Conservation (phyloP, 345 rosid species). For the Viola odorata region DNA sequence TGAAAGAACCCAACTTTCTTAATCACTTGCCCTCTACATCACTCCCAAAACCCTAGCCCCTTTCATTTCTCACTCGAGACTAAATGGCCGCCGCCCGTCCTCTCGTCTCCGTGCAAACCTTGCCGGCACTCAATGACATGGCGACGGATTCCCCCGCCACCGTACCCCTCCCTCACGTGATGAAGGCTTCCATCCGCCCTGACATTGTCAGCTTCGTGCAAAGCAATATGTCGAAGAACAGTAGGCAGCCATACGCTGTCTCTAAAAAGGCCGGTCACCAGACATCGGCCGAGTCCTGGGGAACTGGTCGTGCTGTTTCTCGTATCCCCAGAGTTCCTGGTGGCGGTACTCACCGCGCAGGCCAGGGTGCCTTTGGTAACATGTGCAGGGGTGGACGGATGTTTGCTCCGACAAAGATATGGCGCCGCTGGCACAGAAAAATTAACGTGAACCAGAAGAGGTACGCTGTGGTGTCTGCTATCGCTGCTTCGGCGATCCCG, state of each 20-base stretch:
- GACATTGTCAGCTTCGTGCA: slow-evolving; percentile 77
- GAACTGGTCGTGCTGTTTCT: slow-evolving; percentile 97
- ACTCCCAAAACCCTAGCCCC: too few relatives aligned
- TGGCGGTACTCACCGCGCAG: slow-evolving; percentile 99
- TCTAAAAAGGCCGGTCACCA: slow-evolving; percentile 92
- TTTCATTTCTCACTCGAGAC: not conserved
- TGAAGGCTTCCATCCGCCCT: slow-evolving; percentile 78
- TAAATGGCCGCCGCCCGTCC: slow-evolving; percentile 63
- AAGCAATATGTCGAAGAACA: slow-evolving; percentile 69
- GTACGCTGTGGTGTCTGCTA: slow-evolving; percentile 82
- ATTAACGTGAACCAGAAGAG: slow-evolving; percentile 86
- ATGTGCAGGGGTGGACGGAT: slow-evolving; percentile 99
- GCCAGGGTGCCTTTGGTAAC: slow-evolving; percentile 98
- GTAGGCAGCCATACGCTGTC: slow-evolving; percentile 94
- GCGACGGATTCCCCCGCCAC: slow-evolving; percentile 55
- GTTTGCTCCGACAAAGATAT: slow-evolving; percentile 99
- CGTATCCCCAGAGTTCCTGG: slow-evolving; percentile 99
- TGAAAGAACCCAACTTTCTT: too few relatives aligned
- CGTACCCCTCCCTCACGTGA: slow-evolving; percentile 63
- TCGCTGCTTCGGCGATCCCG: slow-evolving; percentile 89
- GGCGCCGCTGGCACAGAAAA: slow-evolving; percentile 94
- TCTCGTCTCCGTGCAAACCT: slow-evolving; percentile 53
- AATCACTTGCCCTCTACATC: too few relatives aligned
- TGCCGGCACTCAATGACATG: slow-evolving; percentile 67
- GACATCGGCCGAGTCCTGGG: slow-evolving; percentile 99